Percentiles rank a stretch among this genome's conserved stretches.
Evolutionary conservation across 1,284 basidiomycete genomes (phyloP).

Genomic region (Taiwanofungus camphoratus): DNA sequence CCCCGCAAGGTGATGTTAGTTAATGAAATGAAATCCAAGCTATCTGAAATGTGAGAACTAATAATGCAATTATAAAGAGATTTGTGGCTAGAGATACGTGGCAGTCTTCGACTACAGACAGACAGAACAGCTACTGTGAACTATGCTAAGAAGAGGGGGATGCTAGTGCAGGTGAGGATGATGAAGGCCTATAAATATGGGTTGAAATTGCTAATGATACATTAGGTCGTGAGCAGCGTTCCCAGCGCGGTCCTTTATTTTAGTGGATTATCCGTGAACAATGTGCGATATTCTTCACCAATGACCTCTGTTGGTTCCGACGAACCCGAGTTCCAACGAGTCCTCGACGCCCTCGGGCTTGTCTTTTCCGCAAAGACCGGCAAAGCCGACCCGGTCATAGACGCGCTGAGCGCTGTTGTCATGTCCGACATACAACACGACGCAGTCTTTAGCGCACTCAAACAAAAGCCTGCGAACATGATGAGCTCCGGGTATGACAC

Average conservation of each 20-base stretch:
- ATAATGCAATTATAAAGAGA: too few relatives aligned
- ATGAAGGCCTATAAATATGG: background rate
- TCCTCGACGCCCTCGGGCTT: conserved; percentile 34
- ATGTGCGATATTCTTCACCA: conserved; percentile 31
- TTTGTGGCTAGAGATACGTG: too few relatives aligned
- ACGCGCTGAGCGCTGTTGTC: conserved; percentile 42
- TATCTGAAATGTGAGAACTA: too few relatives aligned
- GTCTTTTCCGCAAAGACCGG: conserved; percentile 36
- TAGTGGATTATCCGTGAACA: background rate
- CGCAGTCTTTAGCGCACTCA: conserved; percentile 33
- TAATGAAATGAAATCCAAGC: too few relatives aligned
- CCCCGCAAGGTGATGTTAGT: too few relatives aligned
- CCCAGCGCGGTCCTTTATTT: conserved; percentile 1
- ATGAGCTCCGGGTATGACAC: conserved; percentile 9
- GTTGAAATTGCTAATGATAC: conserved; percentile 17
- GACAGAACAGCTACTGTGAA: background rate
- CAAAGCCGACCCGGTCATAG: conserved; percentile 44
- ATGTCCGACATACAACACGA: conserved; percentile 44
- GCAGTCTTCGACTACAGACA: too few relatives aligned
- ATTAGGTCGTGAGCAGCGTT: conserved; percentile 3
- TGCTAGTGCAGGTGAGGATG: background rate
- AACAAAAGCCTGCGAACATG: conserved; percentile 28
- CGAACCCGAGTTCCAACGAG: conserved; percentile 42
- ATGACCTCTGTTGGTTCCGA: conserved; percentile 34
- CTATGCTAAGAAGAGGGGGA: background rate